Evolutionary conservation across 192 early-diverging fungal genomes (phyloP).

Genomic region (Coemansia javaensis): DNA sequence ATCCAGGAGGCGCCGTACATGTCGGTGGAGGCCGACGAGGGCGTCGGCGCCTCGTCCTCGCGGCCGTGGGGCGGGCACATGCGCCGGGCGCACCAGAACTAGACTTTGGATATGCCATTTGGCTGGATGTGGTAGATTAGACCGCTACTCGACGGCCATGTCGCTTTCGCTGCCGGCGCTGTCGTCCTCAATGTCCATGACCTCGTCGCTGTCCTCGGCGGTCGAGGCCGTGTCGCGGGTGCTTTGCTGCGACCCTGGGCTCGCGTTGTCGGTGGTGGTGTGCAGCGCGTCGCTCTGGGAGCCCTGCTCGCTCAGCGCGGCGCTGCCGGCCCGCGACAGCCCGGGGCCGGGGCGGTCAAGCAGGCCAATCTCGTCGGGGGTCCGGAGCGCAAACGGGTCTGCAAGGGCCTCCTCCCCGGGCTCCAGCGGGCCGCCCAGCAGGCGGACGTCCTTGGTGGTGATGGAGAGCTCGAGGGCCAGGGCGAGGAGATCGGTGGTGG

Average conservation of each 20-base stretch:
- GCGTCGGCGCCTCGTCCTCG: constrained; percentile 34
- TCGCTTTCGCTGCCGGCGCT: constrained; percentile 26
- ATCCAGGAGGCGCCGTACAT: constrained; percentile 46
- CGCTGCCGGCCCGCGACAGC: not conserved
- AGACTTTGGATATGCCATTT: not conserved
- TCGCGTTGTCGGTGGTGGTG: not conserved
- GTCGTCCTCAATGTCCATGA: constrained; percentile 51
- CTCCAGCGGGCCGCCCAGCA: not conserved
- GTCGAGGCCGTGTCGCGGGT: not conserved
- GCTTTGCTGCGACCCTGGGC: constrained; percentile 1
- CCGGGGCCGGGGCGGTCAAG: no score
- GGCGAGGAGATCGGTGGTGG: constrained; percentile 38
- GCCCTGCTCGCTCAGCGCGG: not conserved
- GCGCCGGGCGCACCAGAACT: constrained; percentile 27
- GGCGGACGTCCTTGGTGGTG: constrained; percentile 3
- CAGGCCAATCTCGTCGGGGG: constrained; percentile 7
- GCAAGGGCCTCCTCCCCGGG: not conserved
- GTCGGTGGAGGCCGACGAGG: constrained; percentile 34
- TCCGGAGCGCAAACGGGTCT: constrained; percentile 8
- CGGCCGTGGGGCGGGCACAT: constrained; percentile 15
- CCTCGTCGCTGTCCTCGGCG: constrained; percentile 40
- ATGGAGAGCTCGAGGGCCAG: constrained; percentile 38
- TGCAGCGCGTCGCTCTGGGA: not conserved
- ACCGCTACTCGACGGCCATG: constrained; percentile 46
- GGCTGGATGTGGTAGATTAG: no score